phyloP scores from a whole-genome alignment of 1,139 yeast species.

The Wickerhamomyces sp. region DNA sequence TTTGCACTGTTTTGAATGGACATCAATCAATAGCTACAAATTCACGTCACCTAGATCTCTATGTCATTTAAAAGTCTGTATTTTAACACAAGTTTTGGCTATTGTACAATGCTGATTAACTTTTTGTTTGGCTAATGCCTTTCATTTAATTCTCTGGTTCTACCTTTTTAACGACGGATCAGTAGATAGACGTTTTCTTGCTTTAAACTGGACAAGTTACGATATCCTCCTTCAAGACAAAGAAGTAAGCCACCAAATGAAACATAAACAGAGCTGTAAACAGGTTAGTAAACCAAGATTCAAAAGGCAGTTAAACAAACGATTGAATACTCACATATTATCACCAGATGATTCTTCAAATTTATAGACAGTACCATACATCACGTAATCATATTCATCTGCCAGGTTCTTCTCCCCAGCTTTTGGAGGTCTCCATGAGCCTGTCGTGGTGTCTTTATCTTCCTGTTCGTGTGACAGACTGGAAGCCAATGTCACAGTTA shows the following conservation, averaged over 20 bases:
- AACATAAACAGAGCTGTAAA: constrained; percentile 66
- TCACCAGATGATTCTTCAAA: constrained; percentile 83
- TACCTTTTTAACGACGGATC: constrained; percentile 49
- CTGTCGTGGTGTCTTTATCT: constrained; percentile 44
- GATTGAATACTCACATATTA: constrained; percentile 31
- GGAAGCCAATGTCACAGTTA: constrained; percentile 87
- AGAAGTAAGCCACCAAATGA: constrained; percentile 94
- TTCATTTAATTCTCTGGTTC: too few relatives aligned
- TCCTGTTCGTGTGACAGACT: constrained; percentile 60
- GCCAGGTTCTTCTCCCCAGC: constrained; percentile 82
- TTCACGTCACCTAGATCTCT: neutral
- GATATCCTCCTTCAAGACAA: constrained; percentile 93
- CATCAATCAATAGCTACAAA: too few relatives aligned
- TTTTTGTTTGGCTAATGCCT: neutral
- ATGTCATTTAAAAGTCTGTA: neutral
- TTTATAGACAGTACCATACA: constrained; percentile 97
- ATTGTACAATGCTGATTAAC: neutral
- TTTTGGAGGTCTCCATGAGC: constrained; percentile 91
- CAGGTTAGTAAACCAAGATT: constrained; percentile 3
- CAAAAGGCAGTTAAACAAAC: neutral
- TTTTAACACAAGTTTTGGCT: neutral
- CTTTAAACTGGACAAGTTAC: constrained; percentile 81
- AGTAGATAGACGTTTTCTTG: constrained; percentile 92
- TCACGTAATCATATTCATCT: constrained; percentile 96
- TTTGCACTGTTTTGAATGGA: too few relatives aligned